Evolutionary conservation across 371 early-diverging fungal genomes (phyloP), one percentile per base, ranked within the genome.

Genomic region (Blastocladiella emersonii): DNA sequence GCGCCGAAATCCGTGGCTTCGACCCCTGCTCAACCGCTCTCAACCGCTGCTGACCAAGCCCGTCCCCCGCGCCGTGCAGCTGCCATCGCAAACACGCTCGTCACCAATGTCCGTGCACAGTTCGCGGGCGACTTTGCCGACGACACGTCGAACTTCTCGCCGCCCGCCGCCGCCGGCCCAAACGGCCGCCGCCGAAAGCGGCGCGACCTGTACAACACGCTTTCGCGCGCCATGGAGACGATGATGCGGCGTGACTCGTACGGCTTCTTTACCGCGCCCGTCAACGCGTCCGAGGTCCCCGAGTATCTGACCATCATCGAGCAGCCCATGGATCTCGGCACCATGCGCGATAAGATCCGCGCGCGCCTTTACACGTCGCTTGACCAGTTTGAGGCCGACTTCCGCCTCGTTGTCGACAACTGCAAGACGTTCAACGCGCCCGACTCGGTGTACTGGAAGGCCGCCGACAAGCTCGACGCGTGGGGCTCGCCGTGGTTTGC

Each of bases 231-330:
- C 0, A 25, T 51, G 0, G 53, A 51, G 13, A 27, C 30, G 30
- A 25, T 51, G 30, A 27, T 10, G 30, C 53, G 76, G 60, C 64
- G 70, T 34, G 83, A 86, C 68, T 73, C 74, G 0, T 88, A 90
- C 70, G 87, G 88, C 0, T 81, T 90, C 59, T 92, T 92, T 66
- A 66, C 85, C 23, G 82, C 86, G 39, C 91, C 92, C 32, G 93
- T 92, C n/a, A 85, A 91, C 69, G 78, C 82, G 21, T 68, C 66
- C 0, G 57, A 83, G 13, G 90, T 92, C 12, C 77, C 84, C 2
- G 91, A 90, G 65, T 92, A 92, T 70, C 65, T 85, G 30, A 72
- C 78, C 6, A 78, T 91, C 7, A 87, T 87, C 61, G 81, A 79
- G 57, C 68, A 74, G 2, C 87, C 87, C 0, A 87, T 87, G 87